phyloP scores from a whole-genome alignment of 495 filamentous ascomycete genomes.

The Bathelium albidoporum region DNA sequence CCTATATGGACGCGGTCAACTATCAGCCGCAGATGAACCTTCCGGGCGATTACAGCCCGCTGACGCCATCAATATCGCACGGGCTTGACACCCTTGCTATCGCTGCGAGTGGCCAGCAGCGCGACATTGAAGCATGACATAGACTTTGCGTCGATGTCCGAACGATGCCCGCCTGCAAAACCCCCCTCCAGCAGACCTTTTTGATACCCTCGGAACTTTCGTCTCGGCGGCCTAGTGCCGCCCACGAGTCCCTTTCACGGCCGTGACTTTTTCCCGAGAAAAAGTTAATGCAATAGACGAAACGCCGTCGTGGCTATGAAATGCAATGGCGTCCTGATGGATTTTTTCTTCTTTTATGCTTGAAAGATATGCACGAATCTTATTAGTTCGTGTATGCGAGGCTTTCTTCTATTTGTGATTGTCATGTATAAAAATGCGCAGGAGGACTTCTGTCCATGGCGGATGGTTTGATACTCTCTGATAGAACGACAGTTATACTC shows the following conservation, averaged over 20 bases:
- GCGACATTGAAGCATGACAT: slow-evolving; percentile 18
- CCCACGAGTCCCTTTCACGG: slow-evolving; percentile 4
- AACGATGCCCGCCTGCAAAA: not conserved
- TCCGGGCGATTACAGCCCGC: not conserved
- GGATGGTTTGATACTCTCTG: not conserved
- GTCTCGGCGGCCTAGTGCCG: not conserved
- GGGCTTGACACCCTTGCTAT: slow-evolving; percentile 24
- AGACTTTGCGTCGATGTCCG: not conserved
- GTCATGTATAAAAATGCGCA: not conserved
- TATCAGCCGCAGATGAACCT: slow-evolving; percentile 10
- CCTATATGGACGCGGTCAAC: not conserved
- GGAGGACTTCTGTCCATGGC: not conserved
- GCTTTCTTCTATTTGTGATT: not conserved
- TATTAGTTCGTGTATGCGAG: not conserved
- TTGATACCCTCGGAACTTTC: not conserved
- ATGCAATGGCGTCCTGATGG: not conserved
- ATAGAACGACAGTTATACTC: slow-evolving; percentile 1
- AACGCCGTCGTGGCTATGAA: slow-evolving; percentile 27
- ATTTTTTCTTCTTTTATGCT: not conserved
- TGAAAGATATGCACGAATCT: not conserved
- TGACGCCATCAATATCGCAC: slow-evolving; percentile 13
- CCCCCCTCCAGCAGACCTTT: not conserved
- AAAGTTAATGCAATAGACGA: slow-evolving; percentile 21
- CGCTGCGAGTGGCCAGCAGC: slow-evolving; percentile 23
- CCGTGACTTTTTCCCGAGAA: not conserved